Evolutionary conservation across 495 filamentous ascomycete genomes (phyloP).

Genomic region (Aspergillus bridgeri): DNA sequence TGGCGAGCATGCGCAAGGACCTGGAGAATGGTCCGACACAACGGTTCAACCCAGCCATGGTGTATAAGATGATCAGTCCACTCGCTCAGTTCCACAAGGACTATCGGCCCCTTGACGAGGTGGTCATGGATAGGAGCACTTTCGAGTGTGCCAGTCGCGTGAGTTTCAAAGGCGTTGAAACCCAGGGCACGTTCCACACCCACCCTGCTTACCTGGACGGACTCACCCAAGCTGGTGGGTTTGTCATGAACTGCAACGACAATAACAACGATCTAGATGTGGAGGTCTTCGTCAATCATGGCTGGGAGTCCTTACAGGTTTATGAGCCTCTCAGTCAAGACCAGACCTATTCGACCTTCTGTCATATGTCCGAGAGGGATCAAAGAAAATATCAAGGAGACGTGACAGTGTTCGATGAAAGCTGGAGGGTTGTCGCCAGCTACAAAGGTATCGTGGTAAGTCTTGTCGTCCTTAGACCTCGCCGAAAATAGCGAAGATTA

Average conservation of each 20-base stretch:
- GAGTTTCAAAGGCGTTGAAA: conserved; percentile 21
- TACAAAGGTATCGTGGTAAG: conserved; percentile 19
- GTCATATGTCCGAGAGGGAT: conserved; percentile 36
- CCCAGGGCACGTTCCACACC: conserved; percentile 3
- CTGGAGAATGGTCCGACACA: conserved; percentile 13
- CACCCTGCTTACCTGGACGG: conserved; percentile 46
- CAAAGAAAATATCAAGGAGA: conserved; percentile 35
- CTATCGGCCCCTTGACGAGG: conserved; percentile 56
- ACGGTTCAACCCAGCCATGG: conserved; percentile 44
- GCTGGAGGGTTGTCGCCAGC: conserved; percentile 27
- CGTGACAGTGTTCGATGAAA: conserved; percentile 33
- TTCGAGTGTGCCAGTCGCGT: conserved; percentile 37
- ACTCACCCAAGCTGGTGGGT: conserved; percentile 48
- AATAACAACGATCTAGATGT: conserved; percentile 40
- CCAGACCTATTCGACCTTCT: conserved; percentile 37
- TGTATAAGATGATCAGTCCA: conserved; percentile 64
- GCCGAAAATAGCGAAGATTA: neutral
- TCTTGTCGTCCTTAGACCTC: neutral
- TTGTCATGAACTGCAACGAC: conserved; percentile 52
- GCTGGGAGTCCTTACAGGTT: conserved; percentile 40
- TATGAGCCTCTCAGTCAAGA: conserved; percentile 15
- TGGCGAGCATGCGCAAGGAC: conserved; percentile 38
- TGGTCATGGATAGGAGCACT: conserved; percentile 28
- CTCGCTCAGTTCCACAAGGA: conserved; percentile 59
- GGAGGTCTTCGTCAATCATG: conserved; percentile 43